These are phyloP conservation scores for Chaetomium sp. DNA, from an alignment of 2,329 filamentous ascomycete species.

Conservation along the genomic window DNA sequence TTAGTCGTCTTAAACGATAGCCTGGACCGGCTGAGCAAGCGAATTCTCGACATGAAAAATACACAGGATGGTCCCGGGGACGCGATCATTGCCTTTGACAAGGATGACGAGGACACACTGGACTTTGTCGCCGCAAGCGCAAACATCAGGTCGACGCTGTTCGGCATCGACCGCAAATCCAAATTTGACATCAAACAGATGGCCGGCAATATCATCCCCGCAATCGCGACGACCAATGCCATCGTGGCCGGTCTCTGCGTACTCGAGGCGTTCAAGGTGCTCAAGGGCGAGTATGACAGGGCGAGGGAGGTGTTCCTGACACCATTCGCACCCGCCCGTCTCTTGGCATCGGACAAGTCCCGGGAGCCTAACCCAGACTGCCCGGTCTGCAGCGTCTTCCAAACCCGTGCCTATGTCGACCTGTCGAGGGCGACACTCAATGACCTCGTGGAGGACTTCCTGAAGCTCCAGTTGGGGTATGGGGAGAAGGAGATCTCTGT, in stretches of 20 bases:
- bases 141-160: constrained; percentile 86
- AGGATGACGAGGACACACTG: constrained; percentile 91
- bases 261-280: constrained; percentile 86
- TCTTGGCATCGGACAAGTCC: constrained; percentile 60
- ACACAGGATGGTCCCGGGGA: constrained; percentile 49
- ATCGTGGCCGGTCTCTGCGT: constrained; percentile 94
- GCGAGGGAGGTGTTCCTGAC: constrained; percentile 86
- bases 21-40: constrained; percentile 72
- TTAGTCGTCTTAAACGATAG: constrained; percentile 85
- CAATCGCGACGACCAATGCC: constrained; percentile 96
- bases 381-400: constrained; percentile 76
- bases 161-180: constrained; percentile 83
- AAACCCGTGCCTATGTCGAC: constrained; percentile 69
- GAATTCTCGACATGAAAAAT: constrained; percentile 66
- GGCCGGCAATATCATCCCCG: constrained; percentile 98
- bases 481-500: constrained; percentile 77
- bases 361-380: constrained; percentile 77
- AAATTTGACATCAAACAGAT: constrained; percentile 99
- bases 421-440: constrained; percentile 71
- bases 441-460: constrained; percentile 74
- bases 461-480: constrained; percentile 73
- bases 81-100: constrained; percentile 84
- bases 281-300: constrained; percentile 69
- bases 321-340: constrained; percentile 60
- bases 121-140: constrained; percentile 92